Base-by-base conservation (phyloP, 768 basidiomycete genomes). In the Mycena vitilis region DNA sequence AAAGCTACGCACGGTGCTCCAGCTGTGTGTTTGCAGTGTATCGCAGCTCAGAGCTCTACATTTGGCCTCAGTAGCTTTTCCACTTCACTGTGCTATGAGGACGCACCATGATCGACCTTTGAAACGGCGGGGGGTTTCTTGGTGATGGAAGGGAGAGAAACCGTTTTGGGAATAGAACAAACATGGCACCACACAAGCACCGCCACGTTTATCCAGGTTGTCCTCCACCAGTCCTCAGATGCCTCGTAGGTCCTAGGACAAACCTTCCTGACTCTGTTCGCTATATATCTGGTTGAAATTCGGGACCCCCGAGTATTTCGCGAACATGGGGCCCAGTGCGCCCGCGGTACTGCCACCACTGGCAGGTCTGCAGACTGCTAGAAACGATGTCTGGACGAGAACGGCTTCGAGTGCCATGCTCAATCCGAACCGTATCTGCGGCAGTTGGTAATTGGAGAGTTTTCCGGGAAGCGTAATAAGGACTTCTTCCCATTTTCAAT, bases 291-390 rank as follows among this genome's bases (percentile, higher is more conserved):
- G 25, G 51, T 45, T 53, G 55, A 3, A 68, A 94, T 94, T 92
- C 73, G 94, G 94, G 76, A 95, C 94, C 8, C 93, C 94, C 30
- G 95, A 95, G 80, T 92, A 87, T 80, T 81, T 96, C 69, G 95
- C 95, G 23, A 99, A 99, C 80, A 96, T 97, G 93, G 98, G 98
- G 83, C 92, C 95, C 65, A 98, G 98, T 98, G 80, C 90, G 95
- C 75, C 88, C 99, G 71, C 88, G 96, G 70, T 99, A 96, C 96
- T 99, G n/a, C n/a, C n/a, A n/a, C n/a, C n/a, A 94, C 81, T 99
- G 97, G 76, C 97, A 99, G 85, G 95, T 99, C 72, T 99, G 98
- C 88, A 83, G n/a, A n/a, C n/a, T n/a, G n/a, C n/a, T n/a, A 44
- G 42, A 44, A 44, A 16, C 42, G 18, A 44, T 44, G 42, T 44